A percentile compares a stretch with the other conserved stretches of the same genome.
These are phyloP conservation scores for Kuraishia ogatae DNA, from an alignment of 805 yeast species.

Conservation along the genomic window DNA sequence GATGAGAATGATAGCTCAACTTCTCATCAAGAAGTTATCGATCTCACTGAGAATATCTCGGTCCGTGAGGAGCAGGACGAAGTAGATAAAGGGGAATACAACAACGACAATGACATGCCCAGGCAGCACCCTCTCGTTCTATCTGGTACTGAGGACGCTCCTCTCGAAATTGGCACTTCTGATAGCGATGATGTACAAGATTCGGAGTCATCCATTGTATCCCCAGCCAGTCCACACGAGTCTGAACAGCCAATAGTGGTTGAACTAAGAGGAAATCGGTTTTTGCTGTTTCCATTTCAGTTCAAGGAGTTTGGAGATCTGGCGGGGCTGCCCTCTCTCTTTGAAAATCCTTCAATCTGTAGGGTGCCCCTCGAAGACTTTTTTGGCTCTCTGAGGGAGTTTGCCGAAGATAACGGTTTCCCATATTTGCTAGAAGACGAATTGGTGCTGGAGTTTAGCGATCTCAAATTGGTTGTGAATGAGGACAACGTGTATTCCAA, in stretches of 20 bases:
- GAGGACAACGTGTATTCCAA: constrained; percentile 15
- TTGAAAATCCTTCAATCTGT: constrained; percentile 13
- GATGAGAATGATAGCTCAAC: constrained; percentile 3
- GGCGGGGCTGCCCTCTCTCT: constrained; percentile 8
- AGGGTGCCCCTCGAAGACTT: constrained; percentile 7
- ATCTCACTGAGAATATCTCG: neutral
- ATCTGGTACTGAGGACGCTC: neutral
- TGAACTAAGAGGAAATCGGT: neutral
- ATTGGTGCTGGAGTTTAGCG: constrained; percentile 11
- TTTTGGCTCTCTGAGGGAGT: constrained; percentile 3
- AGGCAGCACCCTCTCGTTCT: too few species aligned
- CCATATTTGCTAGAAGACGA: constrained; percentile 6
- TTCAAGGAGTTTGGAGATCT: neutral
- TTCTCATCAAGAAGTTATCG: neutral
- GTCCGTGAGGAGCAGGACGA: neutral
- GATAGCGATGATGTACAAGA: neutral
- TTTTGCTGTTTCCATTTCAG: neutral
- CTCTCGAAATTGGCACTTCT: neutral
- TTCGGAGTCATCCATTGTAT: neutral
- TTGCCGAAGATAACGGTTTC: constrained; percentile 3
- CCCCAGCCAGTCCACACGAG: neutral
- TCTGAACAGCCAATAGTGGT: neutral
- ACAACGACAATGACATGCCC: too few species aligned
- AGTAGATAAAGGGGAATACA: neutral
- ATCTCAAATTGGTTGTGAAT: constrained; percentile 13